Conservation (phyloP, 2,329 filamentous ascomycete genomes). For the Coniochaeta pulveracea region DNA sequence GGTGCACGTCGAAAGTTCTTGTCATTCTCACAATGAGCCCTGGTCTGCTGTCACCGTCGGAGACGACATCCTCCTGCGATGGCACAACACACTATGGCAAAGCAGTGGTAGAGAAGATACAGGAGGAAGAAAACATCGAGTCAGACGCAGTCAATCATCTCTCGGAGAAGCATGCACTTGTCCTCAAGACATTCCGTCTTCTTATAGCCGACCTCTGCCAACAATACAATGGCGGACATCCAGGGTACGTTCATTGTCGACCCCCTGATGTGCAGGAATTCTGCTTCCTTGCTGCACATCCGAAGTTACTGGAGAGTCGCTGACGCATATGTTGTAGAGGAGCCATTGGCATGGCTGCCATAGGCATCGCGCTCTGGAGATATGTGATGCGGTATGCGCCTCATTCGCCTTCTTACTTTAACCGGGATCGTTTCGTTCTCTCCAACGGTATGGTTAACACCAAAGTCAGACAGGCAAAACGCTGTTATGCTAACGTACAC, state of each 20-base stretch:
- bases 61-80: neutral
- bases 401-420: conserved; percentile 38
- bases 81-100: neutral
- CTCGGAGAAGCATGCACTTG: conserved; percentile 26
- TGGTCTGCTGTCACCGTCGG: neutral
- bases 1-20: too few relatives aligned
- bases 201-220: conserved; percentile 59
- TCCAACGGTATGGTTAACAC: conserved; percentile 32
- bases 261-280: neutral
- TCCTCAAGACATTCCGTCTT: conserved; percentile 48
- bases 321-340: conserved; percentile 14
- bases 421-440: conserved; percentile 47
- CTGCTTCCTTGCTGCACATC: too few relatives aligned
- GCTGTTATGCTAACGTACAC: conserved; percentile 3
- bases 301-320: conserved; percentile 18
- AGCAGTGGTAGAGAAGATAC: neutral
- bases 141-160: too few relatives aligned
- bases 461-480: neutral
- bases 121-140: neutral
- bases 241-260: conserved; percentile 35
- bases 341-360: conserved; percentile 24
- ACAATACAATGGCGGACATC: conserved; percentile 59
- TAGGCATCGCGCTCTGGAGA: conserved; percentile 36
- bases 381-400: conserved; percentile 48
- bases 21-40: too few relatives aligned